These are phyloP conservation scores for Taphrina flavorubra DNA, from an alignment of 1,139 yeast genomes.

Conservation along the genomic window DNA sequence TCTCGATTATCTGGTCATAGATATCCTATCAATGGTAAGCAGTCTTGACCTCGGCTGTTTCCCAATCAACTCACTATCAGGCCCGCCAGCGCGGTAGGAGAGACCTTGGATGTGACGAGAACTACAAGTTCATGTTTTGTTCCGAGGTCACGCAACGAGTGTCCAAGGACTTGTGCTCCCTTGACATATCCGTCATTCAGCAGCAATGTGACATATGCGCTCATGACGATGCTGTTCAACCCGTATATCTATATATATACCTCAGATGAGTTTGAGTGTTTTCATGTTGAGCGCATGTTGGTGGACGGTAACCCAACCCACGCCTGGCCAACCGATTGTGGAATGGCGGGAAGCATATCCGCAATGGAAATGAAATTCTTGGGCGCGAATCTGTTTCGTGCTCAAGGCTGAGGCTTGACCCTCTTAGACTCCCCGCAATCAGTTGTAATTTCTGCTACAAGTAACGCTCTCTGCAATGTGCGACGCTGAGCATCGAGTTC, in stretches of 20 bases:
- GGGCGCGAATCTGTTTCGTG: not conserved
- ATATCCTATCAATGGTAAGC: conserved; percentile 25
- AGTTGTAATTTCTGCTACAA: not conserved
- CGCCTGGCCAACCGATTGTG: not conserved
- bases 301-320: not conserved
- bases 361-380: not conserved
- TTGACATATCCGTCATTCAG: conserved; percentile 45
- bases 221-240: not conserved
- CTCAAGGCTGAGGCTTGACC: not conserved
- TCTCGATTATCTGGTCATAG: conserved; percentile 45
- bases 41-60: not conserved
- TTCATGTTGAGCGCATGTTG: not conserved
- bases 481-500: no score
- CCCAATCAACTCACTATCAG: conserved; percentile 32
- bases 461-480: no score
- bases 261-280: not conserved
- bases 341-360: not conserved
- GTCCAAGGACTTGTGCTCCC: conserved; percentile 46
- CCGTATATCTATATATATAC: no score
- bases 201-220: conserved; percentile 45
- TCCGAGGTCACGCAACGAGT: conserved; percentile 44
- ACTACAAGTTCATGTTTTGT: conserved; percentile 42
- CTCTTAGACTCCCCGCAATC: not conserved
- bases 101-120: conserved; percentile 43
- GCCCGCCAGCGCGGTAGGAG: conserved; percentile 43